phyloP scores from a whole-genome alignment of 345 rosid genomes.

The Euphorbia lathyris region DNA sequence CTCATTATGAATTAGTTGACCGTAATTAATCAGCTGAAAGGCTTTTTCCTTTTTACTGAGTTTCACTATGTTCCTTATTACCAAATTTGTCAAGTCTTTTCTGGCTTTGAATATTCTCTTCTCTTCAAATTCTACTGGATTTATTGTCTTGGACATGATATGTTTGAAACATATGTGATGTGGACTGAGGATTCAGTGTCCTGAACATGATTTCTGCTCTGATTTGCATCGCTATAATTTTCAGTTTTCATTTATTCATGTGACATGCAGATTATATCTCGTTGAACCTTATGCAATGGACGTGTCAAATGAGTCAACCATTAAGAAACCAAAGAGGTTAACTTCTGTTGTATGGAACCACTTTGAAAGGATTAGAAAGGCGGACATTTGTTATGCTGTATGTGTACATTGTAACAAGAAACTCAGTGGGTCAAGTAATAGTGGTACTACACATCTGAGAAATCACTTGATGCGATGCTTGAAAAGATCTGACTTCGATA shows the following conservation, averaged over 20 bases:
- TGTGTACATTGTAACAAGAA: slow-evolving; percentile 86
- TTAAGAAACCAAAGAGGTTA: slow-evolving; percentile 79
- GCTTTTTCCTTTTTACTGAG: too few relatives aligned
- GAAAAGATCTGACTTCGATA: slow-evolving; percentile 78
- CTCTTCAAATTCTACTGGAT: neutral
- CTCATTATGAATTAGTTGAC: neutral
- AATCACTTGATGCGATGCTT: slow-evolving; percentile 91
- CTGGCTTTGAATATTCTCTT: neutral
- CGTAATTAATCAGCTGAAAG: neutral
- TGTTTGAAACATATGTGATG: neutral
- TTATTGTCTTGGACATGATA: neutral
- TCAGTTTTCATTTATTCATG: slow-evolving; percentile 3
- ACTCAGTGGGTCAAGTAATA: slow-evolving; percentile 94
- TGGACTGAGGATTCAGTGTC: slow-evolving; percentile 1
- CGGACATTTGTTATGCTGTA: slow-evolving; percentile 84
- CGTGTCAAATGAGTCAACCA: slow-evolving; percentile 48
- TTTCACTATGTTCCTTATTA: neutral
- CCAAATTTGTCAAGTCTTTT: neutral
- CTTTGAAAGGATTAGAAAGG: slow-evolving; percentile 85
- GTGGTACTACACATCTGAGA: slow-evolving; percentile 90
- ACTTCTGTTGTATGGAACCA: slow-evolving; percentile 95
- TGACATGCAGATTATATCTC: slow-evolving; percentile 33
- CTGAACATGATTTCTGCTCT: neutral
- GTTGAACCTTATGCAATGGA: slow-evolving; percentile 57
- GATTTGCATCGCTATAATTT: neutral